Percentiles rank a stretch among this genome's conserved stretches.
Evolutionary conservation across 106 monocot species (phyloP).

Genomic region (Platanthera guangdongensis): DNA sequence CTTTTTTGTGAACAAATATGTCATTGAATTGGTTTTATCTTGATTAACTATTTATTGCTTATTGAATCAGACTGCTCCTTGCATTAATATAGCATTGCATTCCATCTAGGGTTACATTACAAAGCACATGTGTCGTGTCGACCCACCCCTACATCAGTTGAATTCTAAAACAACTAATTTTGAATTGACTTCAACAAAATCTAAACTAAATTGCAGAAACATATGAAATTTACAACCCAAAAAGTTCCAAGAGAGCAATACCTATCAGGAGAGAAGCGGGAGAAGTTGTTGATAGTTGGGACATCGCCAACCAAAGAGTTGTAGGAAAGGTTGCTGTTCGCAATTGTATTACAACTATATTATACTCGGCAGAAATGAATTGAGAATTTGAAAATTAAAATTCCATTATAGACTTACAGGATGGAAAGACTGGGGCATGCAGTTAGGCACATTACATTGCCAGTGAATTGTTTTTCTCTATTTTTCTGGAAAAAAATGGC

Average conservation of each 20-base stretch:
- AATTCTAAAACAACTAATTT: too few species aligned
- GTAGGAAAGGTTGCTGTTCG: conserved; percentile 75
- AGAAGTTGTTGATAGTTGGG: conserved; percentile 73
- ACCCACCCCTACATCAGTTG: too few species aligned
- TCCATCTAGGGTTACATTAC: too few species aligned
- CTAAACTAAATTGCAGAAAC: too few species aligned
- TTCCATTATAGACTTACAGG: conserved; percentile 44
- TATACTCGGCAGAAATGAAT: background rate
- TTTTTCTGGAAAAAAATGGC: conserved; percentile 29
- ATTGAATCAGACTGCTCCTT: too few species aligned
- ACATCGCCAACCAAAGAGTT: conserved; percentile 68
- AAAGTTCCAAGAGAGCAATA: conserved; percentile 10
- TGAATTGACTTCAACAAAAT: too few species aligned
- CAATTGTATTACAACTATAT: background rate
- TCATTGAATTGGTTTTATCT: too few species aligned
- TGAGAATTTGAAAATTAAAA: background rate
- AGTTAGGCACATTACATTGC: conserved; percentile 49
- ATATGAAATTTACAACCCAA: too few species aligned
- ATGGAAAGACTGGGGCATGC: conserved; percentile 68
- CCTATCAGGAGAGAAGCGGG: conserved; percentile 80
- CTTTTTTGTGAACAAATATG: too few species aligned
- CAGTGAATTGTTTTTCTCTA: conserved; percentile 73
- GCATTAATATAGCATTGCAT: too few species aligned
- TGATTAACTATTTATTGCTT: too few species aligned
- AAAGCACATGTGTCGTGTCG: too few species aligned